A percentile compares a stretch with the other conserved stretches of the same genome.
These are phyloP conservation scores for Mikania micrantha DNA, from an alignment of 129 eudicot species.

Conservation along the genomic window DNA sequence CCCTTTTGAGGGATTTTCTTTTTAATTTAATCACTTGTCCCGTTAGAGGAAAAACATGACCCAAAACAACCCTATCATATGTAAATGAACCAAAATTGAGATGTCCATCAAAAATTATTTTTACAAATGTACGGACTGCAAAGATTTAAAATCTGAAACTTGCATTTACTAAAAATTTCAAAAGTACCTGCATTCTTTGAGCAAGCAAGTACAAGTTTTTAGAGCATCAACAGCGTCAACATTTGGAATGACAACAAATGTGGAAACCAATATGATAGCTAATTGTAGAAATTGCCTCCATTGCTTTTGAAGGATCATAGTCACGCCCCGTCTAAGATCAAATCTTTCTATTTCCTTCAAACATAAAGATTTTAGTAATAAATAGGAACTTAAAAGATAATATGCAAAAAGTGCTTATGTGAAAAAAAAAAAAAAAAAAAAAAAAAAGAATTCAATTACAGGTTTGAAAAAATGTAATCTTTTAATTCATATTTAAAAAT, in stretches of 20 bases:
- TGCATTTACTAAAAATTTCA: background rate
- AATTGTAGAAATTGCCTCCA: constrained; percentile 53
- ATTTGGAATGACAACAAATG: constrained; percentile 50
- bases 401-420: too few species aligned
- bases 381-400: too few species aligned
- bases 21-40: background rate
- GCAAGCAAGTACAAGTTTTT: constrained; percentile 76
- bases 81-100: background rate
- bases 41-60: background rate
- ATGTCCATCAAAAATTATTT: background rate
- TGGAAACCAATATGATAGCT: constrained; percentile 50
- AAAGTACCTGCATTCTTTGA: constrained; percentile 82
- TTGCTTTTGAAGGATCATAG: constrained; percentile 31
- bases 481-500: too few species aligned
- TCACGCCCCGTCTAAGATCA: constrained; percentile 19
- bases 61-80: background rate
- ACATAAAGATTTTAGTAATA: constrained; percentile 10
- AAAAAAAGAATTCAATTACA: too few species aligned
- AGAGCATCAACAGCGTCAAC: constrained; percentile 93
- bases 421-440: too few species aligned
- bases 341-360: constrained; percentile 33
- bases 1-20: background rate
- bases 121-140: background rate
- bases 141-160: background rate
- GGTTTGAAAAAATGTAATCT: too few species aligned